These are phyloP conservation scores for Casuarina cunninghamiana DNA, from an alignment of 306 rosid genomes.

Conservation along the genomic window DNA sequence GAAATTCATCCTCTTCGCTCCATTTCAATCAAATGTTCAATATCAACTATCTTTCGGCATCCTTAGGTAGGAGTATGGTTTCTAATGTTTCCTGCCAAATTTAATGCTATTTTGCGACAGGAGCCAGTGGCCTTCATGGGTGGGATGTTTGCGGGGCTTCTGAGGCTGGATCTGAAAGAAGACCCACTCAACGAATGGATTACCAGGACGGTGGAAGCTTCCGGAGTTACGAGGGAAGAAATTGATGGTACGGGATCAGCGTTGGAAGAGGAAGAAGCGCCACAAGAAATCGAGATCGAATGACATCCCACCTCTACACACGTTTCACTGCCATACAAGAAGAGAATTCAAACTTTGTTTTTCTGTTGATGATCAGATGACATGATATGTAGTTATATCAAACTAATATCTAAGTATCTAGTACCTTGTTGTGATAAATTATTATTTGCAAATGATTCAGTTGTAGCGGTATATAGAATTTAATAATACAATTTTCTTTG, in stretches of 20 bases:
- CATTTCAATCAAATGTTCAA: neutral
- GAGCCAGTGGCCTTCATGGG: constrained; percentile 95
- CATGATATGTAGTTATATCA: too few species aligned
- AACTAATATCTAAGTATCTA: too few species aligned
- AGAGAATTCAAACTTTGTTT: too few species aligned
- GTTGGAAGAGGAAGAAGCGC: constrained; percentile 58
- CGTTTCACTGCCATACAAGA: neutral
- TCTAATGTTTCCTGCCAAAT: neutral
- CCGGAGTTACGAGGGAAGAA: constrained; percentile 65
- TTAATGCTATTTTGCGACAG: constrained; percentile 34
- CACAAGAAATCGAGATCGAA: constrained; percentile 85
- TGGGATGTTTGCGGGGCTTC: constrained; percentile 82
- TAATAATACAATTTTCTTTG: too few species aligned
- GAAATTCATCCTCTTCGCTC: neutral
- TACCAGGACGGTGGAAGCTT: constrained; percentile 72
- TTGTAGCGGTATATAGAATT: too few species aligned
- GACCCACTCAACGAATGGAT: constrained; percentile 96
- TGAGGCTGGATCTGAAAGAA: constrained; percentile 85
- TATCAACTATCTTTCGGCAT: neutral
- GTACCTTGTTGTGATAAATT: too few species aligned
- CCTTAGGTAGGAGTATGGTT: neutral
- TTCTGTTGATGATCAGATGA: too few species aligned
- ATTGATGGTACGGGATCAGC: constrained; percentile 43
- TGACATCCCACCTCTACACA: constrained; percentile 26
- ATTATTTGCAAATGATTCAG: too few species aligned